Conservation (phyloP, 345 rosid genomes). For the Capsella bursapastoris region DNA sequence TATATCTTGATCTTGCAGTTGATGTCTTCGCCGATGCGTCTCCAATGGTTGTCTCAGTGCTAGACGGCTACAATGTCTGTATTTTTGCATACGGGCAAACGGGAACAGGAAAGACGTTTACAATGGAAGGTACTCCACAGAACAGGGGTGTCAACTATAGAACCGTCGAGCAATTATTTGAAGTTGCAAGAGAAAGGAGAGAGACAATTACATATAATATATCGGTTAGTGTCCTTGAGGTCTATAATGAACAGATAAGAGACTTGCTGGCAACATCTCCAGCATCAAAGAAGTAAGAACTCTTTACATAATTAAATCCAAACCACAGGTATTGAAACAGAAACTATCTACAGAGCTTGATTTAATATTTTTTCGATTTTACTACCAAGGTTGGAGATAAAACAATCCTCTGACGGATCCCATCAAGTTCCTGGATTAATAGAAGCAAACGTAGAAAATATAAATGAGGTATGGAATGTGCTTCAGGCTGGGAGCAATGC, state of each 20-base stretch:
- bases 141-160: conserved; percentile 94
- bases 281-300: conserved; percentile 70
- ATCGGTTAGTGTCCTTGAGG: conserved; percentile 97
- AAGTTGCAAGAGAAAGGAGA: conserved; percentile 74
- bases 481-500: conserved; percentile 92
- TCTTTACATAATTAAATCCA: neutral
- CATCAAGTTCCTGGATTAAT: conserved; percentile 90
- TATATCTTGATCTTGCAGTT: conserved; percentile 51
- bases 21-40: conserved; percentile 94
- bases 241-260: conserved; percentile 95
- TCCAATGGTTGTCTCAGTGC: conserved; percentile 83
- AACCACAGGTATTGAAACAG: neutral
- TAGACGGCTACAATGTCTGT: conserved; percentile 97
- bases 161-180: conserved; percentile 84
- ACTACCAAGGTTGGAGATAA: conserved; percentile 78
- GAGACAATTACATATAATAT: conserved; percentile 68
- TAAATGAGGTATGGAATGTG: conserved; percentile 84
- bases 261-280: conserved; percentile 86
- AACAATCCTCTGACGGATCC: conserved; percentile 80
- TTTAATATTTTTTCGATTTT: neutral
- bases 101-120: conserved; percentile 97
- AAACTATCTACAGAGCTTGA: neutral
- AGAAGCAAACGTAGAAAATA: conserved; percentile 79
- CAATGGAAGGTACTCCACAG: conserved; percentile 91
- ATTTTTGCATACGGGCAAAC: conserved; percentile 99